Base-by-base conservation (phyloP, 1,139 yeast genomes). In the Kazachstania sp. region DNA sequence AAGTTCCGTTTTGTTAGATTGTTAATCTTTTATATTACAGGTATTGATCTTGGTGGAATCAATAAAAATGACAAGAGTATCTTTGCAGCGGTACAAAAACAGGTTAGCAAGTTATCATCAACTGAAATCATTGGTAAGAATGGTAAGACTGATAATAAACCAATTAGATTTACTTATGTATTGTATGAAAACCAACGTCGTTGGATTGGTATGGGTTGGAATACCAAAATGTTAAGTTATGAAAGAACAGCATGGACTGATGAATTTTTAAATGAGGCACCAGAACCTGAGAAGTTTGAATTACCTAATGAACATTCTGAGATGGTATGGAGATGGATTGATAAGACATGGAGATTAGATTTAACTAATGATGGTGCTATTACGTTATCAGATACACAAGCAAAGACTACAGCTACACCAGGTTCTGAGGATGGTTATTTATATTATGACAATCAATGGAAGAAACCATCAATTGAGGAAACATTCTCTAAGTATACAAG, bases 191-290 rank as follows among this genome's bases (percentile, higher is more conserved):
- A 92, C 65, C 98, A 92, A 69, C 80, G 98, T 61, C 81, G 94
- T 60, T 92, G 98, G 98, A 73, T 92, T 40, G 98, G 97, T 9
- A 86, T 92, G 58, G 98, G 98, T 12, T 92, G 98, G 98, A 92
- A 97, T 0, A 73, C 94, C 11, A 92, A 88, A 61, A 73, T 92
- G 62, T 72, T 92, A 52, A 83, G 95, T 35, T 92, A 92, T 64
- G 98, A 92, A 66, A 77, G 98, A 61, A 81, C 96, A 0, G 84
- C 97, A 2, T 92, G 97, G 97, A 90, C 97, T 0, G 98, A 92
- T 65, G 97, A 92, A 66, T 88, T 88, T 60, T 73, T 90, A 52
- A 92, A 90, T 64, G 97, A 90, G 61, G 79, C 92, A 1, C 79
- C 85, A 3, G 73, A 90, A 3, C 84, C 94, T 23, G 95, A 85